phyloP scores from a whole-genome alignment of 306 rosid genomes.

The Lathyrus tuberosus region DNA sequence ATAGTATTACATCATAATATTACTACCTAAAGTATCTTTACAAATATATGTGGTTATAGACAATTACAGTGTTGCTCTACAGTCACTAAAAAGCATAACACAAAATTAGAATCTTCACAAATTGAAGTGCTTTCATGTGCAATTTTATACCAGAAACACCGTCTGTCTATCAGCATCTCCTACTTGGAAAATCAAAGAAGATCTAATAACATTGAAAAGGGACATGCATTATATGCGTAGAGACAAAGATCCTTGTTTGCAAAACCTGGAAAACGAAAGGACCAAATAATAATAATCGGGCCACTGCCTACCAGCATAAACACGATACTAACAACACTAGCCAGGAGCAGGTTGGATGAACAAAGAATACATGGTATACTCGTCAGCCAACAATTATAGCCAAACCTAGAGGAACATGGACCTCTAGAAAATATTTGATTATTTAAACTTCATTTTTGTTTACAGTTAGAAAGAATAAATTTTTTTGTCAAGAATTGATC shows the following conservation, averaged over 20 bases:
- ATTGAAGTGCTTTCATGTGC: slow-evolving; percentile 12
- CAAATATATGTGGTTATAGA: not conserved
- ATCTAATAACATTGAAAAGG: slow-evolving; percentile 43
- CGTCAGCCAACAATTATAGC: slow-evolving; percentile 22
- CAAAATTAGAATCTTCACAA: slow-evolving; percentile 35
- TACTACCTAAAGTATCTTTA: not conserved
- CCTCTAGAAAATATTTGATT: slow-evolving; percentile 46
- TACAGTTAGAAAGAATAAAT: slow-evolving; percentile 83
- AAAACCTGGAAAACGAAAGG: slow-evolving; percentile 39
- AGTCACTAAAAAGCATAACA: not conserved
- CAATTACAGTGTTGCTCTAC: not conserved
- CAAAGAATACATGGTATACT: too few species aligned
- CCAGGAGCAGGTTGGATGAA: too few species aligned
- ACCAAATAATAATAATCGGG: slow-evolving; percentile 33
- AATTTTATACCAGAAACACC: slow-evolving; percentile 25
- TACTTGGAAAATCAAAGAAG: slow-evolving; percentile 31
- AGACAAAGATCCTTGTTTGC: slow-evolving; percentile 39
- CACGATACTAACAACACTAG: too few species aligned
- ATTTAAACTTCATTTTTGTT: slow-evolving; percentile 58
- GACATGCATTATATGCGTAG: slow-evolving; percentile 29
- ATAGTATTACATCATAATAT: not conserved
- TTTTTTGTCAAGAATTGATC: slow-evolving; percentile 58
- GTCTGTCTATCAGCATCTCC: slow-evolving; percentile 6
- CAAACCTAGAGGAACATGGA: slow-evolving; percentile 39
- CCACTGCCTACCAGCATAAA: slow-evolving; percentile 39